phyloP scores from a whole-genome alignment of 1,139 yeast genomes.

The Taphrina wiesneri region DNA sequence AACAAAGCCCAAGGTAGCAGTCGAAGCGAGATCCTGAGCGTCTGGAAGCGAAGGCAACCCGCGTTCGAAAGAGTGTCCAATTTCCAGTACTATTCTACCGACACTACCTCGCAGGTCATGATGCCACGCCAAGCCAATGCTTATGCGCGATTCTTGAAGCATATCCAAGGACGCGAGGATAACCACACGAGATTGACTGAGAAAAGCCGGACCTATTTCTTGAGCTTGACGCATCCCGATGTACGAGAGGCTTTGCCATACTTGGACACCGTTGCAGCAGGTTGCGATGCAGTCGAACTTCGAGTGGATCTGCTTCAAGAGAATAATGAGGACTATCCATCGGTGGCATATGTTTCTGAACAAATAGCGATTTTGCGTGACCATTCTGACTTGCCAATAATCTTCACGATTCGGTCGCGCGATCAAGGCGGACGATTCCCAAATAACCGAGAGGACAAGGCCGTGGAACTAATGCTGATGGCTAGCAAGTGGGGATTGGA shows the following conservation, averaged over 20 bases:
- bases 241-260: constrained; percentile 46
- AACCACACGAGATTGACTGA: constrained; percentile 49
- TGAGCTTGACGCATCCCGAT: constrained; percentile 65
- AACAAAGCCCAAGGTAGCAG: constrained; percentile 9
- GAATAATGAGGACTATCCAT: constrained; percentile 45
- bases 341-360: constrained; percentile 59
- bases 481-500: constrained; percentile 67
- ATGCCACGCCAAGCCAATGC: constrained; percentile 62
- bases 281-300: constrained; percentile 79
- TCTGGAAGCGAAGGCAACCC: constrained; percentile 77
- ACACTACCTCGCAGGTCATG: constrained; percentile 46
- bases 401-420: constrained; percentile 74
- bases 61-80: constrained; percentile 84
- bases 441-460: constrained; percentile 53
- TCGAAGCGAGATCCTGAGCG: constrained; percentile 70
- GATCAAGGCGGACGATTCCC: constrained; percentile 84
- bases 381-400: constrained; percentile 68
- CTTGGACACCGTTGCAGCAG: constrained; percentile 59
- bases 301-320: constrained; percentile 69
- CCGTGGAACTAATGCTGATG: constrained; percentile 57
- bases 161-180: constrained; percentile 63
- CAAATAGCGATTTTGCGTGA: constrained; percentile 72
- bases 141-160: constrained; percentile 59
- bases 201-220: constrained; percentile 62
- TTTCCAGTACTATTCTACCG: constrained; percentile 77